Evolutionary conservation across 441 rosid species (phyloP).

Genomic region (Isatis lusitanica): DNA sequence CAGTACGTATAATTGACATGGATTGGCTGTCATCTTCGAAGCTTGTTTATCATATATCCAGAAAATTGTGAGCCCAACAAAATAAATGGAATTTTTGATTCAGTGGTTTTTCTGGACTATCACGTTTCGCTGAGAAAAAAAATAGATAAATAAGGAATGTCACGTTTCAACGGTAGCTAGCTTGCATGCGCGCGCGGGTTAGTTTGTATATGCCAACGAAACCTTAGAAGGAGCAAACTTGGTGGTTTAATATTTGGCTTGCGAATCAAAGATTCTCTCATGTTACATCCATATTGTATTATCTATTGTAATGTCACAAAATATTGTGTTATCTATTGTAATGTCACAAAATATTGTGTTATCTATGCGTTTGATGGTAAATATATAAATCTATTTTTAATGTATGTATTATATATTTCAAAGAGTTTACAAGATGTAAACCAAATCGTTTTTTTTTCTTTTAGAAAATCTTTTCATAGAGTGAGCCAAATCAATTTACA

Average conservation of each 20-base stretch:
- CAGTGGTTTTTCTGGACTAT: neutral
- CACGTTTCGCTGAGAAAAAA: neutral
- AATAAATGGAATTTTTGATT: neutral
- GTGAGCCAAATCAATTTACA: neutral
- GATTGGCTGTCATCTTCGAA: neutral
- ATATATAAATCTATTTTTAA: neutral
- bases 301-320: too few relatives aligned
- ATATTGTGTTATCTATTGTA: too few relatives aligned
- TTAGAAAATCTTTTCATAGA: too few relatives aligned
- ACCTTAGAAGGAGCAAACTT: neutral
- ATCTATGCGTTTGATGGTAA: neutral
- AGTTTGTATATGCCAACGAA: neutral
- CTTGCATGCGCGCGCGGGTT: neutral
- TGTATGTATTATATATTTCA: neutral
- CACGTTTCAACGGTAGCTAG: neutral
- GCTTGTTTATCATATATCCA: neutral
- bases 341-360: neutral
- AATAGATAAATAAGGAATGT: neutral
- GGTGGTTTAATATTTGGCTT: neutral
- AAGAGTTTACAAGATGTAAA: neutral
- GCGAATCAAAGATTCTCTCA: neutral
- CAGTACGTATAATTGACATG: too few relatives aligned
- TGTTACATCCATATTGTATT: neutral
- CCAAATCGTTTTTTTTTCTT: neutral
- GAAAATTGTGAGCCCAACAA: neutral